Conservation (phyloP, 805 yeast genomes). For the Metschnikowia drakensbergensis region DNA sequence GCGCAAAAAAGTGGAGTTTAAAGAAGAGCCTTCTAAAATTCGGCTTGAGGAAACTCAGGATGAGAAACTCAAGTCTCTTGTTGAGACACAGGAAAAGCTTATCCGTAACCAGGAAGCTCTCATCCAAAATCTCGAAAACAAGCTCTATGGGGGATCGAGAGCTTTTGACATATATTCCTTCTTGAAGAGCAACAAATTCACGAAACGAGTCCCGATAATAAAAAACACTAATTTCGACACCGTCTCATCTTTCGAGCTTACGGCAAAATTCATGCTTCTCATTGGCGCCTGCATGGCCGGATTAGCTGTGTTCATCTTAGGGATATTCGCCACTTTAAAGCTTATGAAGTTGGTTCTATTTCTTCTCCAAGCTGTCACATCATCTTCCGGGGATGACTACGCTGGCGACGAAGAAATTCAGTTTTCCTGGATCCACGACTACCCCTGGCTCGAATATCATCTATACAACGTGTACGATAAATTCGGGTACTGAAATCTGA, state of each 20-base stretch:
- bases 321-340: not conserved
- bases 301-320: not conserved
- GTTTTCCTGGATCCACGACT: slow-evolving; percentile 13
- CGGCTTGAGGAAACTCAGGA: not conserved
- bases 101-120: slow-evolving; percentile 1
- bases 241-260: not conserved
- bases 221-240: not conserved
- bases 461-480: slow-evolving; percentile 11
- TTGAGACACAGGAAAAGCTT: not conserved
- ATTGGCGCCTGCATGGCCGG: not conserved
- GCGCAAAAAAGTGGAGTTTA: not conserved
- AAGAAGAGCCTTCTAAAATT: not conserved
- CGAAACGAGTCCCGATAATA: not conserved
- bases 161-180: not conserved
- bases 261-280: not conserved
- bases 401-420: not conserved
- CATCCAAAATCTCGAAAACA: slow-evolving; percentile 2
- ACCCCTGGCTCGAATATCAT: slow-evolving; percentile 17
- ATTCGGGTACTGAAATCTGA: slow-evolving; percentile 6
- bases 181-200: not conserved
- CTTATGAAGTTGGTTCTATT: not conserved
- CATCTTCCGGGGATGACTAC: not conserved
- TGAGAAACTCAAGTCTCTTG: not conserved
- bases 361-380: not conserved
- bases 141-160: slow-evolving; percentile 1